Base-by-base conservation (phyloP, 306 rosid species). In the Fragaria nilgerrensis region DNA sequence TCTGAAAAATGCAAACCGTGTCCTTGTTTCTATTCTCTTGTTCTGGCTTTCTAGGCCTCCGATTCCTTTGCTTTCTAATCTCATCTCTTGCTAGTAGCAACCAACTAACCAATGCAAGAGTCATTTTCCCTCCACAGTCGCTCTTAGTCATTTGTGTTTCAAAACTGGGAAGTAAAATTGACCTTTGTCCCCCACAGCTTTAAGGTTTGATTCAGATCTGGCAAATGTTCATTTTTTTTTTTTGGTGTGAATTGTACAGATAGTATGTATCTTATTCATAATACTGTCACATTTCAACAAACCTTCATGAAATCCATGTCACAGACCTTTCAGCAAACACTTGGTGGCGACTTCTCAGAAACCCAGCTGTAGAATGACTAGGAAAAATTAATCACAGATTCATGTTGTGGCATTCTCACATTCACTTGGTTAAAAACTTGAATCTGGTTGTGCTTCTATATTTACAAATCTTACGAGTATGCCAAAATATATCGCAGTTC, bases 21-120 rank as follows among this genome's bases (percentile, higher is more conserved):
- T 20, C 29, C 47, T 75, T 75, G 78, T 75, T 44, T 29, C 45
- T 32, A 75, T 75, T 44, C 70, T 44, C 50, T 75, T 75, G 78
- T 44, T 75, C 45, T 45, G n/a, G 71, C 47, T 43, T 45, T 22
- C 1, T 62, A 11, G 45, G 45, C 44, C 70, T 75, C 58, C 22
- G 61, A 75, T 75, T 67, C 71, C 36, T 45, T 75, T 75, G 59
- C 71, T 62, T 75, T 45, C 61, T 61, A 32, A 56, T 25, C 45
- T 29, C 22, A 17, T 37, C 70, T 61, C 32, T 45, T 75, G 32
- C 34, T 14, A 9, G 47, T 62, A 45, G 61, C 22, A 75, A 29
- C 78, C 61, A 47, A 41, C 9, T 41, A 6, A 44, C 59, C 22
- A 75, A 44, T 69, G 36, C 34, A 45, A 62, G 32, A 27, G 61